Percentiles rank a stretch among this genome's conserved stretches.
phyloP scores from a whole-genome alignment of 352 stramenopile species.

The Phytophthora sp. region DNA sequence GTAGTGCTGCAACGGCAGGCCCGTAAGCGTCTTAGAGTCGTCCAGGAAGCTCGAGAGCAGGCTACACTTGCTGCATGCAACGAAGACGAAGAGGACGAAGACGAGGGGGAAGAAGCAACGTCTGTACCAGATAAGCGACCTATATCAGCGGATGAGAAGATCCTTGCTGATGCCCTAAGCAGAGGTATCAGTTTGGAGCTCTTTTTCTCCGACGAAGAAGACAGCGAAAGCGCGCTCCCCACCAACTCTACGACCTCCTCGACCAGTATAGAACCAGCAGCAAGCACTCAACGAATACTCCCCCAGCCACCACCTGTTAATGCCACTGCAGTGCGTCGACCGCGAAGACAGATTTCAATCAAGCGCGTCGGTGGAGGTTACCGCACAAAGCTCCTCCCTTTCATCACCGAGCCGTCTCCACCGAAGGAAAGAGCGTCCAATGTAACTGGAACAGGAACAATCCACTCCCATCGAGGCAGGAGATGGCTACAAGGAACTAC shows the following conservation, averaged over 20 bases:
- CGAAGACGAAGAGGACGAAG: constrained; percentile 30
- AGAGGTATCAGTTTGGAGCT: constrained; percentile 62
- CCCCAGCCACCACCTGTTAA: constrained; percentile 25
- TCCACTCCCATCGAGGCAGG: background rate
- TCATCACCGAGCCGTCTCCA: constrained; percentile 9
- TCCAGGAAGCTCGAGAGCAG: constrained; percentile 28
- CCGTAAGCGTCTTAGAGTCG: constrained; percentile 33
- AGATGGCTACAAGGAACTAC: constrained; percentile 3
- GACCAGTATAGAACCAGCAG: constrained; percentile 10
- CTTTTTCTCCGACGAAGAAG: constrained; percentile 60
- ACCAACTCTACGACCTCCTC: constrained; percentile 23
- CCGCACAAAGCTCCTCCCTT: constrained; percentile 36
- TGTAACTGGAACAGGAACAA: background rate
- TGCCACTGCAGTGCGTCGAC: constrained; percentile 3
- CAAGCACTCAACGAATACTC: constrained; percentile 3
- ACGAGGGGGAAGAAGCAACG: background rate
- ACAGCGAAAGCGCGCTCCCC: constrained; percentile 10
- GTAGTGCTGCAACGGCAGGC: constrained; percentile 54
- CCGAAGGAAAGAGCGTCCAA: background rate
- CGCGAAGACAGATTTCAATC: constrained; percentile 35
- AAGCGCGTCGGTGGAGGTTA: constrained; percentile 71
- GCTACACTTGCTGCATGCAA: constrained; percentile 16
- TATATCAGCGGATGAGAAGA: constrained; percentile 12
- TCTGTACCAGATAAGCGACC: background rate
- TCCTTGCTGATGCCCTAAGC: constrained; percentile 24